Evolutionary conservation across 805 yeast genomes (phyloP).

Genomic region (Sungouiella blattae): DNA sequence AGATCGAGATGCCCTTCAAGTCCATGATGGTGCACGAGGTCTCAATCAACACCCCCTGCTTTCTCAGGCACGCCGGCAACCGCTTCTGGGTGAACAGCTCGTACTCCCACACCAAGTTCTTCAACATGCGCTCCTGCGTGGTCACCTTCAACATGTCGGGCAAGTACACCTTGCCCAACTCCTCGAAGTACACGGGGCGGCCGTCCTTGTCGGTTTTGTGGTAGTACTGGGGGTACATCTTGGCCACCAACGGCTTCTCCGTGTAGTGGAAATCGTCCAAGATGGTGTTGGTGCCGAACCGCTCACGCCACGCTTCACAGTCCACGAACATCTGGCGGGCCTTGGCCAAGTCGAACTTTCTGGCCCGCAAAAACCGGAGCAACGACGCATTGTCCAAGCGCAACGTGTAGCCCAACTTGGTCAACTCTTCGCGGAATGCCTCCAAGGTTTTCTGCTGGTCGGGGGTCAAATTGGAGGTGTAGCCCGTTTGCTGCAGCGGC

Average conservation of each 20-base stretch:
- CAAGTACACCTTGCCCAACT: conserved; percentile 86
- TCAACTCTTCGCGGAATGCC: conserved; percentile 55
- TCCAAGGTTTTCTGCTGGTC: conserved; percentile 61
- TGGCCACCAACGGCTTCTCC: conserved; percentile 90
- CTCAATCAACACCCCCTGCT: conserved; percentile 73
- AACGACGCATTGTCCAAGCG: conserved; percentile 86
- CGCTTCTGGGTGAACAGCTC: conserved; percentile 83
- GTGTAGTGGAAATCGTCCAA: conserved; percentile 83
- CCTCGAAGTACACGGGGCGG: conserved; percentile 93
- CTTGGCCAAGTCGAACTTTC: conserved; percentile 82
- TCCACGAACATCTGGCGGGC: conserved; percentile 79
- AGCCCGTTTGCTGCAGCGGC: conserved; percentile 64
- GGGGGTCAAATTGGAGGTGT: conserved; percentile 73
- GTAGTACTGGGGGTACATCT: conserved; percentile 92
- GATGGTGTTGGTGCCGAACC: conserved; percentile 82
- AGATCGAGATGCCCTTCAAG: conserved; percentile 86
- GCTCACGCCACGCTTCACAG: conserved; percentile 91
- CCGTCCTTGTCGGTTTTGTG: conserved; percentile 97
- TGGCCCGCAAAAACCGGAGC: conserved; percentile 85
- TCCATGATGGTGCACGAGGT: conserved; percentile 96
- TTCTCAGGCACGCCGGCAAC: conserved; percentile 92
- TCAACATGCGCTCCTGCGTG: conserved; percentile 91
- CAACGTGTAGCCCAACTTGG: conserved; percentile 62
- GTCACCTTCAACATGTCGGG: conserved; percentile 91
- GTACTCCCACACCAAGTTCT: conserved; percentile 96